Conservation (phyloP, 257 asterid genomes). For the Gentiana dahurica region DNA sequence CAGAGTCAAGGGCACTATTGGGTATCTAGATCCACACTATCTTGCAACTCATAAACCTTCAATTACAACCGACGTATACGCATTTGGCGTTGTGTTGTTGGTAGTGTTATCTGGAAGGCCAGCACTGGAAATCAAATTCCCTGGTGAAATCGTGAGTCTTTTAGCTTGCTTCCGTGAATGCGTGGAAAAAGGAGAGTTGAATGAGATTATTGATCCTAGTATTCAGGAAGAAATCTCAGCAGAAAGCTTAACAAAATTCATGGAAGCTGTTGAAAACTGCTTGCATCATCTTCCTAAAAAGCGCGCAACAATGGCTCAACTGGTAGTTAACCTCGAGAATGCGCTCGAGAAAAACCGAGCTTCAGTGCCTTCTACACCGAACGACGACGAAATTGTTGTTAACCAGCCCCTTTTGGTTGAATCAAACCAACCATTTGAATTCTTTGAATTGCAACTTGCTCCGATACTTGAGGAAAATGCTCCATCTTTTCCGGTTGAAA, state of each 20-base stretch:
- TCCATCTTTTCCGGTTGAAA: too few species aligned
- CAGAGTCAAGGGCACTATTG: conserved; percentile 8
- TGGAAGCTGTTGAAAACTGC: too few species aligned
- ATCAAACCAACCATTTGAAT: too few species aligned
- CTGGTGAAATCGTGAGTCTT: conserved; percentile 4
- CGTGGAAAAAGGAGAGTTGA: background rate
- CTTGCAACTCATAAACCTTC: too few species aligned
- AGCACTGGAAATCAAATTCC: background rate
- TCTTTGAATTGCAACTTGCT: too few species aligned
- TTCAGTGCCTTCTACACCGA: background rate
- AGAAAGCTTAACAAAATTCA: too few species aligned
- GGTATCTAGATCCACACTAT: too few species aligned
- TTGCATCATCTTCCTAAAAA: conserved; percentile 1
- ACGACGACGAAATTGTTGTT: too few species aligned
- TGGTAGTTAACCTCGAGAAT: conserved; percentile 12
- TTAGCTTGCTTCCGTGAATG: conserved; percentile 3
- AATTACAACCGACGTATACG: conserved; percentile 6
- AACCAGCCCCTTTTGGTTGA: too few species aligned
- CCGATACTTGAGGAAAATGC: too few species aligned
- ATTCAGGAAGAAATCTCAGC: background rate
- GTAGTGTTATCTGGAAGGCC: conserved; percentile 12
- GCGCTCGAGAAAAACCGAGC: conserved; percentile 11
- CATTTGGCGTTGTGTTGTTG: conserved; percentile 13
- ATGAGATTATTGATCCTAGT: conserved; percentile 1
- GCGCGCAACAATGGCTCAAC: conserved; percentile 20